Base-by-base conservation (phyloP, 2,329 filamentous ascomycete genomes). In the Zymoseptoria crescenta region DNA sequence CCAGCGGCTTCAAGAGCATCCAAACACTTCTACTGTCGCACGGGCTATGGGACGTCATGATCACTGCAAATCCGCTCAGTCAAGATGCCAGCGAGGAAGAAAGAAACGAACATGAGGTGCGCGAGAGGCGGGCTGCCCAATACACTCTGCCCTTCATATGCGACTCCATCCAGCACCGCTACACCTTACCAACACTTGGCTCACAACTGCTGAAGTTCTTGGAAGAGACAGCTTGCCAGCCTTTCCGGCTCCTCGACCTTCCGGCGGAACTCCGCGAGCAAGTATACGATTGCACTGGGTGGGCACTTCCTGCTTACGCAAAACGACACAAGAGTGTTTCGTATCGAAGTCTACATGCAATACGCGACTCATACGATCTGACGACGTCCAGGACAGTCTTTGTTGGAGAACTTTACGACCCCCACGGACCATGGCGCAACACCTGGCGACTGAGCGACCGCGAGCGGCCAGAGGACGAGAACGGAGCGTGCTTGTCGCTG, bases 211-310 rank as follows among this genome's bases (percentile, higher is more conserved):
- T 58, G 2, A 16, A 29, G 27, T 19, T 45, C 6, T 27, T 58
- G n/a, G 21, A 49, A 24, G 35, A 41, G 29, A 21, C 2, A 21
- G n/a, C 50, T 1, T 57, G 56, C 41, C 48, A 55, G 48, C 54
- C 56, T 10, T 59, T 62, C 20, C 41, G 45, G 3, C 49, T 62
- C n/a, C 30, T 59, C 50, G 54, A 55, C 4, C 28, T 62, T n/a
- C 59, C 59, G 7, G 8, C 21, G 29, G 59, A 57, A 45, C 13
- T 59, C 3, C 51, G 54, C 10, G 59, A 55, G 10, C 10, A 28
- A 21, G 41, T 62, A 2, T 49, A 54, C 21, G 28, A 21, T 28
- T 21, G 19, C 19, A 41, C 16, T 4, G 30, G 21, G 1, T 8
- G 16, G 24, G 20, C 4, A 8, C 49, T 21, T 21, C 24, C 20